Base-by-base conservation (phyloP, 139 green algal species). In the Trebouxia sp. region DNA sequence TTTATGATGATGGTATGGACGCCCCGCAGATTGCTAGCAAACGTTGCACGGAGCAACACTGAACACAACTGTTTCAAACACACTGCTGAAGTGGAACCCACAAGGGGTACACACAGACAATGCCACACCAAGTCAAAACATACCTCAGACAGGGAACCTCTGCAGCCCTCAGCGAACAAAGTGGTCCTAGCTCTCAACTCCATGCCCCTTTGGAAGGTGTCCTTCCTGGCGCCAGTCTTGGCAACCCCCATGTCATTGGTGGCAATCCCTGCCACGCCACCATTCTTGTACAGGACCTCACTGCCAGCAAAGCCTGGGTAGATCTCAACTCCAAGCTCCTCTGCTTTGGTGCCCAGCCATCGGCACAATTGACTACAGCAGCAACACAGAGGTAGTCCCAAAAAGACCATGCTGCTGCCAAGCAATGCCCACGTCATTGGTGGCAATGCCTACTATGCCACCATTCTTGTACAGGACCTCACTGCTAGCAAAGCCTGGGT, bases 101-200 rank as follows among this genome's bases (percentile, higher is more conserved):
- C n/a, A n/a, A n/a, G n/a, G n/a, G n/a, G n/a, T n/a, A n/a, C n/a
- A n/a, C n/a, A n/a, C n/a, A n/a, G n/a, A n/a, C n/a, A n/a, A n/a
- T n/a, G n/a, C n/a, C n/a, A n/a, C n/a, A n/a, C 47, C 20, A 14
- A 26, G 47, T 26, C 47, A 53, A 17, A 6, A 12, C 65, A 37
- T 75, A 92, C 90, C 91, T 97, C 81, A 30, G 89, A 93, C 45
- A 98, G 85, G n/a, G 91, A 97, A 3, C 95, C 95, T 9, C 96
- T 85, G 83, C 90, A 95, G 58, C 96, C 96, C 83, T 99, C 96
- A 1, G 88, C 96, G 51, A 99, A 83, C 65, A 98, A 87, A n/a
- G 96, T 98, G 24, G 89, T 83, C 26, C 86, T 72, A 0, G 95
- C 92, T 26, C 80, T 83, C 41, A 98, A 82, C 77, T 95, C 93